Percentiles rank a stretch among this genome's conserved stretches.
Conservation (phyloP, 1,139 yeast genomes). For the Pichia sp. region DNA sequence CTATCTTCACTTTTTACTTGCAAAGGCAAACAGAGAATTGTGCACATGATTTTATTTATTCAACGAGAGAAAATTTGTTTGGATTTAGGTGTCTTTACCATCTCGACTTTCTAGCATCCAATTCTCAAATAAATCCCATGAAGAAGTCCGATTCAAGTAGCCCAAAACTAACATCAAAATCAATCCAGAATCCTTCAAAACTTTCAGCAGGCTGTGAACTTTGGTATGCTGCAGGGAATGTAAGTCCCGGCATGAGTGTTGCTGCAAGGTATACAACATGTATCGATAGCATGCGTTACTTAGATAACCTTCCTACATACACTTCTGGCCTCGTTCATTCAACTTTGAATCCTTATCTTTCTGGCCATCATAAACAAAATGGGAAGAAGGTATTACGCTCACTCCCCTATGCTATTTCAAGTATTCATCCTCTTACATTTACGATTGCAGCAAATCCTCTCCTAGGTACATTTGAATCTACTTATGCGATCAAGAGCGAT, state of each 20-base stretch:
- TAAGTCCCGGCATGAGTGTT: slow-evolving; percentile 82
- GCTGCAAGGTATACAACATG: slow-evolving; percentile 83
- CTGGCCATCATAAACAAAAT: background rate
- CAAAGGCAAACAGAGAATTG: slow-evolving; percentile 65
- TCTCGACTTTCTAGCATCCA: slow-evolving; percentile 36
- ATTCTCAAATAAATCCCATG: slow-evolving; percentile 10
- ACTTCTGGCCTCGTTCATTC: slow-evolving; percentile 2
- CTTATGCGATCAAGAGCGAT: slow-evolving; percentile 82
- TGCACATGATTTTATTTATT: slow-evolving; percentile 73
- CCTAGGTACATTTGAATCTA: slow-evolving; percentile 83
- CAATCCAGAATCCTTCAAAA: slow-evolving; percentile 22
- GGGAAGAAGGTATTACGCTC: slow-evolving; percentile 2
- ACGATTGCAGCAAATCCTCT: slow-evolving; percentile 86
- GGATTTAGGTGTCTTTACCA: slow-evolving; percentile 82
- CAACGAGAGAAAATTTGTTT: slow-evolving; percentile 81
- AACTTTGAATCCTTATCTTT: slow-evolving; percentile 2
- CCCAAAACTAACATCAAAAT: slow-evolving; percentile 8
- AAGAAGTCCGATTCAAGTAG: background rate
- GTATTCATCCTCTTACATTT: slow-evolving; percentile 63
- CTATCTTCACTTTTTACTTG: slow-evolving; percentile 63
- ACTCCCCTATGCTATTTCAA: slow-evolving; percentile 16
- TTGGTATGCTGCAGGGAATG: slow-evolving; percentile 81
- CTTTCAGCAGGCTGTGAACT: slow-evolving; percentile 76
- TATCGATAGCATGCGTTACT: slow-evolving; percentile 18
- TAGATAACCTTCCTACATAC: slow-evolving; percentile 12